Percentiles rank a stretch among this genome's conserved stretches.
phyloP scores from a whole-genome alignment of 129 eudicot genomes.

The Ambrosia trifida region DNA sequence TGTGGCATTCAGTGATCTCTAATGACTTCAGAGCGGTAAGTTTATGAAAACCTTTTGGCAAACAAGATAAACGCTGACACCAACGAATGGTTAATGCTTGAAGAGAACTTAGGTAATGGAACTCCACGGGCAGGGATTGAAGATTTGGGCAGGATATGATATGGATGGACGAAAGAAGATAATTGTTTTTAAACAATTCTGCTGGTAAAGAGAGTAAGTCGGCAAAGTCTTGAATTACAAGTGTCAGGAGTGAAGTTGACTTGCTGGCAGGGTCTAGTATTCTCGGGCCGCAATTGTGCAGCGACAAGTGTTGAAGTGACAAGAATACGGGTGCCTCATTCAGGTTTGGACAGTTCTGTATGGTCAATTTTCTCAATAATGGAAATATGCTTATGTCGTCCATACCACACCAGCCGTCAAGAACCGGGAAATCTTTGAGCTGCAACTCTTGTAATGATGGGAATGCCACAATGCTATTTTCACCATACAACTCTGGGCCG shows the following conservation, averaged over 20 bases:
- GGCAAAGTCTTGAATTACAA: conserved; percentile 20
- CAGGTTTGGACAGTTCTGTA: conserved; percentile 23
- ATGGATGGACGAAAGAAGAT: conserved; percentile 7
- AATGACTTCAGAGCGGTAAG: conserved; percentile 33
- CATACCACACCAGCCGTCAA: conserved; percentile 14
- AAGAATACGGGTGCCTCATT: conserved; percentile 17
- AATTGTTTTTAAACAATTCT: conserved; percentile 24
- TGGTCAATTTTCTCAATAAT: conserved; percentile 14
- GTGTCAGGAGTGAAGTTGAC: conserved; percentile 28
- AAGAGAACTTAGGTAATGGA: conserved; percentile 21
- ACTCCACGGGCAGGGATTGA: conserved; percentile 24
- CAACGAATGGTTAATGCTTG: conserved; percentile 26
- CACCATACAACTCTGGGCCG: conserved; percentile 28
- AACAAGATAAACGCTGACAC: conserved; percentile 29
- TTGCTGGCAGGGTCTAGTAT: conserved; percentile 11
- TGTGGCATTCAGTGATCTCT: conserved; percentile 34
- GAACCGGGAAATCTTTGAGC: conserved; percentile 20
- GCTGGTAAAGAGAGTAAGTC: conserved; percentile 25
- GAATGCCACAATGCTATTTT: conserved; percentile 24
- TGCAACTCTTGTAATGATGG: conserved; percentile 33
- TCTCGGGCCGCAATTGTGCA: conserved; percentile 16
- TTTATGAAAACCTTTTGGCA: conserved; percentile 30
- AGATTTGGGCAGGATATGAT: conserved; percentile 39
- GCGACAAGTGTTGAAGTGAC: conserved; percentile 28
- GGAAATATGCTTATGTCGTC: conserved; percentile 24